phyloP scores from a whole-genome alignment of 2,329 filamentous ascomycete species.

The Alternaria brassicicola region DNA sequence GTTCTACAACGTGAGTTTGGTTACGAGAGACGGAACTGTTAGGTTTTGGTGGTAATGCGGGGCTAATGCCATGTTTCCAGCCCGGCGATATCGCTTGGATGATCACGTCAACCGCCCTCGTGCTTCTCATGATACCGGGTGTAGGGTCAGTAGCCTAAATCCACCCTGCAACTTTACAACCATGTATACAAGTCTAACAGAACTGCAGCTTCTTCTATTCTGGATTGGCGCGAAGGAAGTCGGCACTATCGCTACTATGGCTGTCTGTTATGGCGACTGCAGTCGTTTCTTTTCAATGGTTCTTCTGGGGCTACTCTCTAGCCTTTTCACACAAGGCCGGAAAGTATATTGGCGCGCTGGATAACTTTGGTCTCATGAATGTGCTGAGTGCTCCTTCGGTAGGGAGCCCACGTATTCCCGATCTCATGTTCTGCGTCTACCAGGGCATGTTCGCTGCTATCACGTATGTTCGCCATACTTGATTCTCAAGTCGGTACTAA shows the following conservation, averaged over 20 bases:
- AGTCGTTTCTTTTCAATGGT: conserved; percentile 88
- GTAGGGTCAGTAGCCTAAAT: conserved; percentile 63
- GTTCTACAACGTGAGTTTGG: conserved; percentile 72
- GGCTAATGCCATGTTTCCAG: conserved; percentile 53
- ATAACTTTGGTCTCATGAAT: conserved; percentile 79
- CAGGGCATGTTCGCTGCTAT: conserved; percentile 89
- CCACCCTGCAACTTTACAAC: neutral
- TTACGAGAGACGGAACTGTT: neutral
- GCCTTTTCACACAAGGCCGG: conserved; percentile 80
- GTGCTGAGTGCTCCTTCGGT: conserved; percentile 78
- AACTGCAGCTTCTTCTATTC: conserved; percentile 82
- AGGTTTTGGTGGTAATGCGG: conserved; percentile 22
- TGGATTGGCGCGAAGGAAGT: conserved; percentile 86
- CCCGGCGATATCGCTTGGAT: conserved; percentile 85
- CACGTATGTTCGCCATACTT: conserved; percentile 66
- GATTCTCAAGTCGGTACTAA: neutral
- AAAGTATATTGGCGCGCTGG: conserved; percentile 76
- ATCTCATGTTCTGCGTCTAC: conserved; percentile 84
- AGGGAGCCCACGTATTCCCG: conserved; percentile 74
- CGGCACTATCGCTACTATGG: conserved; percentile 84
- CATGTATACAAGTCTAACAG: conserved; percentile 4
- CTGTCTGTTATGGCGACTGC: conserved; percentile 81
- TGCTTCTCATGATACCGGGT: conserved; percentile 90
- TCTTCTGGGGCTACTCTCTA: conserved; percentile 90
- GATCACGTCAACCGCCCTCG: conserved; percentile 75